Conservation (phyloP, 2,329 filamentous ascomycete genomes). For the Ampelomyces quisqualis region DNA sequence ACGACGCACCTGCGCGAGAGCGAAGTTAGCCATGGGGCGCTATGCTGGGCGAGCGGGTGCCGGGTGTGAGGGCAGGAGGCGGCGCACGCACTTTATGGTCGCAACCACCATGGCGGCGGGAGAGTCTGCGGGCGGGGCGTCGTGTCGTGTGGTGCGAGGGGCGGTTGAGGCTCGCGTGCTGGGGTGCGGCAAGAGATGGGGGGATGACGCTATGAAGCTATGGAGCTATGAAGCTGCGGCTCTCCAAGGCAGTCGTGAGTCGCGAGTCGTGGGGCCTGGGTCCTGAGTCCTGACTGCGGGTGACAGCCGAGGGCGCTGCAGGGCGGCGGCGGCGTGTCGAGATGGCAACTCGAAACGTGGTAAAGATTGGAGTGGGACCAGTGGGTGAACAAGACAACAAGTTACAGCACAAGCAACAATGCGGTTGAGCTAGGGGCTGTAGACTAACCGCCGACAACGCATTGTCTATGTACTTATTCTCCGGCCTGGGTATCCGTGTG, state of each 20-base stretch:
- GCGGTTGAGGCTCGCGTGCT: constrained; percentile 12
- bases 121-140: constrained; percentile 3
- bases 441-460: no score
- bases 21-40: constrained; percentile 10
- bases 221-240: constrained; percentile 18
- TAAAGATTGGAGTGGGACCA: constrained; percentile 12
- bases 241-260: constrained; percentile 37
- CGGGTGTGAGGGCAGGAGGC: no score
- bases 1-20: constrained; percentile 78
- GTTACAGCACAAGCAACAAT: no score
- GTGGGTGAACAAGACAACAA: constrained; percentile 22
- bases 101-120: constrained; percentile 43
- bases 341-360: constrained; percentile 45
- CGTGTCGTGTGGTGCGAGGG: background rate
- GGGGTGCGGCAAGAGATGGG: constrained; percentile 18
- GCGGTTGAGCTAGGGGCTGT: no score
- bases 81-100: constrained; percentile 45
- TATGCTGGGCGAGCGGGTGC: background rate
- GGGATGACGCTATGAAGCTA: constrained; percentile 25
- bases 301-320: constrained; percentile 24
- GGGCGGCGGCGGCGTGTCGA: constrained; percentile 32
- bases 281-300: background rate
- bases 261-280: no score
- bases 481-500: no score
- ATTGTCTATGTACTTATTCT: no score